phyloP scores from a whole-genome alignment of 2,329 filamentous ascomycete genomes.

The Aspergillus piperis region DNA sequence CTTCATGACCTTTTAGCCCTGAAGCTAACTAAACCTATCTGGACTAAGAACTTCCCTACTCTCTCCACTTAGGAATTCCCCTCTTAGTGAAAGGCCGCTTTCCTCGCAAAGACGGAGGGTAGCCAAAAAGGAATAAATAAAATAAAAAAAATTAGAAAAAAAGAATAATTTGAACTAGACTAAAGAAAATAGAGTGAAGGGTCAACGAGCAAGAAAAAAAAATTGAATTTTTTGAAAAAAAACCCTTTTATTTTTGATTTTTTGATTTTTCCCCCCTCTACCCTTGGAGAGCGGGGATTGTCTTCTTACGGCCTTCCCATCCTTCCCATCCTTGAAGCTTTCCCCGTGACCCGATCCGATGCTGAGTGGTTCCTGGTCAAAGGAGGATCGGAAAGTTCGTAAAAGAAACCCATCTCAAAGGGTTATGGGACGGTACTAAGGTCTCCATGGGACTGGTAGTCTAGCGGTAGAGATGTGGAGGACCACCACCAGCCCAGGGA shows the following conservation, averaged over 20 bases:
- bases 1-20: slow-evolving; percentile 12
- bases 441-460: slow-evolving; percentile 16
- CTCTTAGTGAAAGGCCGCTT: background rate
- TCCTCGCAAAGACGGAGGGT: background rate
- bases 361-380: slow-evolving; percentile 10
- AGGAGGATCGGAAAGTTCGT: slow-evolving; percentile 11
- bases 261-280: background rate
- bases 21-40: slow-evolving; percentile 13
- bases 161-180: slow-evolving; percentile 9
- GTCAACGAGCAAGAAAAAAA: too few relatives aligned
- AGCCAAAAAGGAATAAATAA: background rate
- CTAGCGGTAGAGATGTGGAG: slow-evolving; percentile 23
- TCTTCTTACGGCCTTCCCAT: background rate
- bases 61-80: slow-evolving; percentile 10
- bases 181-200: background rate
- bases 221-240: background rate
- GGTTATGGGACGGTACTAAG: slow-evolving; percentile 7
- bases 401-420: slow-evolving; percentile 8
- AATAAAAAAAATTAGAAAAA: slow-evolving; percentile 10
- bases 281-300: background rate
- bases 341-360: slow-evolving; percentile 1
- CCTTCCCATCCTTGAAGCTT: background rate
- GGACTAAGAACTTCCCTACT: slow-evolving; percentile 16
- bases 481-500: slow-evolving; percentile 11
- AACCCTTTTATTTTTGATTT: background rate